Base-by-base conservation (phyloP, 306 rosid species). In the Quercus engelmannii region DNA sequence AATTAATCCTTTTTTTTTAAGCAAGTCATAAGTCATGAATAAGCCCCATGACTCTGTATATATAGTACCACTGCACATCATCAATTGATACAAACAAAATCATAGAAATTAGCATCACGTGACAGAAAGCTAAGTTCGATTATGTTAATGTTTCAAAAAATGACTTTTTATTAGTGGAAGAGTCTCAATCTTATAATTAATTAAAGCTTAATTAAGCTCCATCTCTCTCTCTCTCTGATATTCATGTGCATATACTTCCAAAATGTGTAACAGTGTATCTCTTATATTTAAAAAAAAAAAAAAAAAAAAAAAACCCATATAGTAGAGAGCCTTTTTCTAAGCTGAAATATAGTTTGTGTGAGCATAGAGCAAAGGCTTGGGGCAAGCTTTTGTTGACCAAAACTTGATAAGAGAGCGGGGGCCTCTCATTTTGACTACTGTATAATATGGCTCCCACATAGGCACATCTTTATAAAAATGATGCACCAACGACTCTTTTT, bases 171-270 rank as follows among this genome's bases (percentile, higher is more conserved):
- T 82, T 72, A 75, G 87, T 81, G 87, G 81, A 62, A 71, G 73
- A 41, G 84, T 83, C 89, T 80, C 80, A 73, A 76, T 80, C 88
- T 82, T 78, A 85, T 85, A 76, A 80, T 85, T 73, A 77, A 77
- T 76, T 55, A 54, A 77, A 35, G 55, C 30, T 73, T 33, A 20
- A 72, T 73, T 33, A 20, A 64, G 63, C 65, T 55, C 23, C 57
- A 54, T 21, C 17, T 12, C 54, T 46, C 21, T 19, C 49, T 28
- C 28, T 41, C 33, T 14, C 35, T n/a, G 28, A 72, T 74, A 8
- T 76, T 52, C 79, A 61, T 52, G 63, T 65, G 4, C 67, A 15
- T 70, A 19, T 73, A 75, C 33, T 46, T 71, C 38, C 49, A 67
- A 72, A 57, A n/a, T 51, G 57, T 58, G 49, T 49, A 19, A 38